These are phyloP conservation scores for Ampelomyces quisqualis DNA, from an alignment of 2,329 filamentous ascomycete species.

Conservation along the genomic window DNA sequence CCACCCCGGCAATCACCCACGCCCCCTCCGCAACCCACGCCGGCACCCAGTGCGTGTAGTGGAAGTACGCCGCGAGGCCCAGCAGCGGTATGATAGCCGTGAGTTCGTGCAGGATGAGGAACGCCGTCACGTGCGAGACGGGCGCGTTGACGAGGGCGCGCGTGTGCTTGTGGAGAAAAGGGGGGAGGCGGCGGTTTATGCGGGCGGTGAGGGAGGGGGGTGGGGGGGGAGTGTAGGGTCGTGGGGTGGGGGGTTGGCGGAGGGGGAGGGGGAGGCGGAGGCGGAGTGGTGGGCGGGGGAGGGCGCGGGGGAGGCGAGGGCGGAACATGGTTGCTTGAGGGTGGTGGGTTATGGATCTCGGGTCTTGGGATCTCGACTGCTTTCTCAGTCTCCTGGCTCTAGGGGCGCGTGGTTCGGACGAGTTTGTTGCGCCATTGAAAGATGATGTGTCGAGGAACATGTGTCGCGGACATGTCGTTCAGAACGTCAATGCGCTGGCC, in stretches of 20 bases:
- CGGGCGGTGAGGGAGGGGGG: constrained; percentile 38
- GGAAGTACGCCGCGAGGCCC: constrained; percentile 23
- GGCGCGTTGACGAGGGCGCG: constrained; percentile 72
- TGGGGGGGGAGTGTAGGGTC: constrained; percentile 22
- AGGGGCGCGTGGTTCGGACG: not conserved
- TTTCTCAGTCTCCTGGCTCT: not conserved
- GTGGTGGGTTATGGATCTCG: too few relatives aligned
- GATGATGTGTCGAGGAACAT: too few relatives aligned
- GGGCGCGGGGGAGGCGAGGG: not conserved
- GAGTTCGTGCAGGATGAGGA: constrained; percentile 86
- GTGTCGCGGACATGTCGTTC: not conserved
- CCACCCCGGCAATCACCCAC: constrained; percentile 63
- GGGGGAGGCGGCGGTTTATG: constrained; percentile 54
- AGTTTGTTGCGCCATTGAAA: not conserved
- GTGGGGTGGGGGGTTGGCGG: constrained; percentile 10
- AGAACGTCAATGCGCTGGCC: not conserved
- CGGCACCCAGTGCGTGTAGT: constrained; percentile 76
- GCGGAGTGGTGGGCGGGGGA: not conserved
- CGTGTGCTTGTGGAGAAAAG: constrained; percentile 68
- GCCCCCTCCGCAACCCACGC: constrained; percentile 54
- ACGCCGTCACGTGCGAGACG: constrained; percentile 78
- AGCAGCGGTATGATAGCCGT: constrained; percentile 72
- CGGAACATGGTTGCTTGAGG: not conserved
- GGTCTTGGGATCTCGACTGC: not conserved
- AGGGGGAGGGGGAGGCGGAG: not conserved